Evolutionary conservation across 148 eudicot species (phyloP).

Genomic region (Arctostaphylos glauca): DNA sequence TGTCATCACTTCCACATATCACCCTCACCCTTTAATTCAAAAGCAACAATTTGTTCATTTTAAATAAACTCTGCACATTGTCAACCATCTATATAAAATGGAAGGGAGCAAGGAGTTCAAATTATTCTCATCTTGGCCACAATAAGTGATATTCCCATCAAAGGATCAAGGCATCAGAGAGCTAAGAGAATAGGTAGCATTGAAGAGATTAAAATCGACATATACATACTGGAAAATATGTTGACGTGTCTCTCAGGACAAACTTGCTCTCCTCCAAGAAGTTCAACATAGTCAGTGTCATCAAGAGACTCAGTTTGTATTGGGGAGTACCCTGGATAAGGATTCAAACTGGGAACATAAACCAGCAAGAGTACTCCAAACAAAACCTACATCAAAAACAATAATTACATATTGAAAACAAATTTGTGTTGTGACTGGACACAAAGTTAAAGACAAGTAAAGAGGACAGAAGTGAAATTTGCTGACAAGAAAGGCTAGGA

Average conservation of each 20-base stretch:
- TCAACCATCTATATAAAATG: neutral
- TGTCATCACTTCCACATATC: neutral
- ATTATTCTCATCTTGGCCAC: neutral
- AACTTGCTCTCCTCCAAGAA: constrained; percentile 77
- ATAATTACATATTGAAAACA: neutral
- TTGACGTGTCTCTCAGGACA: constrained; percentile 86
- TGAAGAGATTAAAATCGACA: neutral
- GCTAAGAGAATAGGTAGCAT: neutral
- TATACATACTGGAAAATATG: constrained; percentile 69
- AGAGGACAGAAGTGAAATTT: neutral
- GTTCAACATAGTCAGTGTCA: constrained; percentile 76
- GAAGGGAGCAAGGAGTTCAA: neutral
- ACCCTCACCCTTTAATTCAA: neutral
- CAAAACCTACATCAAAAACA: constrained; percentile 49
- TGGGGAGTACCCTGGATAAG: constrained; percentile 86
- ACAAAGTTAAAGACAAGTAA: neutral
- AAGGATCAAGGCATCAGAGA: neutral
- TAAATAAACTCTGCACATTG: neutral
- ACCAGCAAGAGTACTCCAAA: constrained; percentile 73
- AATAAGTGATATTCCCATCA: neutral
- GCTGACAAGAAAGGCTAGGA: no score
- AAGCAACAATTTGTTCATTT: neutral
- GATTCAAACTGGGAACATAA: constrained; percentile 71
- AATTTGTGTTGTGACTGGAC: neutral
- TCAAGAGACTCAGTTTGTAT: constrained; percentile 53